Base-by-base conservation (phyloP, 352 stramenopile genomes). In the Pythium vanterpoolii region DNA sequence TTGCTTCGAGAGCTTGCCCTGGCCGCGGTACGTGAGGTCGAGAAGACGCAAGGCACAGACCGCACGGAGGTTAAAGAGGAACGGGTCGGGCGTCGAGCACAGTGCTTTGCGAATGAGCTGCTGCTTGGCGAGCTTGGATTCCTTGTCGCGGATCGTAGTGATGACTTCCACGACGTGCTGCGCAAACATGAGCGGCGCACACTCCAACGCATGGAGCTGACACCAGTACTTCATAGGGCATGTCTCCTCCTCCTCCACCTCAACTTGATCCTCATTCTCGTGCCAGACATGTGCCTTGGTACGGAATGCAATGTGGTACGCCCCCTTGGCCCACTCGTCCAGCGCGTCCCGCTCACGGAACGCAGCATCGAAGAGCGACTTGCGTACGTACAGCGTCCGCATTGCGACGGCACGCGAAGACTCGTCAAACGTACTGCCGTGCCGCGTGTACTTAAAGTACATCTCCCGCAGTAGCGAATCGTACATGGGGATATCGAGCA, bases 391-490 rank as follows among this genome's bases (percentile, higher is more conserved):
- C 16, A 90, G 56, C 21, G 74, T 84, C 26, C 79, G 75, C 68
- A 86, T 73, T 3, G 80, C 78, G 7, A 76, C 69, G 44, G 74
- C 76, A 28, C 77, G 77, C 38, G 76, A 85, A 1, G 76, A 71
- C 21, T 87, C 76, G 51, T 90, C 80, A 50, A 90, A 88, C 4
- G 53, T 58, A 28, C 71, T 60, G 3, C 80, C 76, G 1, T 77
- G 76, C 18, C 80, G 76, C 1, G 82, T 89, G 56, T 85, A 89
- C 55, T 92, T 89, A 60, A 86, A 83, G 60, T 87, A 90, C 56
- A 92, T 80, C 44, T 92, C 82, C 19, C 74, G 82, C 46, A 92
- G 63, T 21, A 89, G 59, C 23, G 82, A 89, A 27, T 84, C 74
- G 53, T 92, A 92, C 26, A 84, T 75, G 19, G 79, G 79, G 5